Base-by-base conservation (phyloP, 805 yeast species). In the Maudiozyma saulgeensis region DNA sequence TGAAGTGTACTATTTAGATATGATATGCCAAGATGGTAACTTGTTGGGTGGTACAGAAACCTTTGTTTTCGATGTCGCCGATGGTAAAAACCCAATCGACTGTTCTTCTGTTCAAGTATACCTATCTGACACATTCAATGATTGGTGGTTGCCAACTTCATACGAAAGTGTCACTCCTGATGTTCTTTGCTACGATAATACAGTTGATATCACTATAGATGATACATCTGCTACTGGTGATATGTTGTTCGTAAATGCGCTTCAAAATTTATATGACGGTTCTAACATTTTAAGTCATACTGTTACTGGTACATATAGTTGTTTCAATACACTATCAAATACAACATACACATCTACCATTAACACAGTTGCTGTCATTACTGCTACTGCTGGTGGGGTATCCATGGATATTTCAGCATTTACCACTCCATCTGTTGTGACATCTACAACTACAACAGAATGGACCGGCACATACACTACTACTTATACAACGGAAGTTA, bases 1-100 rank as follows among this genome's bases (percentile, higher is more conserved):
- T 25, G 71, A 70, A 51, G 52, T 58, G 44, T 70, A 69, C 50
- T 61, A 61, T 28, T 45, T 68, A 25, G 64, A 64, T 40, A 67
- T 70, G 56, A 49, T 44, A 2, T 70, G 75, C 57, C 61, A 61
- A 12, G 43, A 52, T 25, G 68, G 68, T 25, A 56, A 58, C 44
- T 41, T 58, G 25, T 51, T 58, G 4, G 60, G 63, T 13, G 71
- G 71, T 44, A 23, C 49, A 4, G 55, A 64, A 43, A 41, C 51
- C 1, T 54, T 69, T 21, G 46, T 52, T 18, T 62, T 61, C 55
- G 65, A 71, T 42, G 59, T 56, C 44, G 51, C 64, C 46, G 69
- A 69, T 41, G 55, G 53, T n/a, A 62, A 62, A 9, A 60, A 56
- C 48, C 67, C 67, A 8, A 62, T 70, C 23, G 61, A 60, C 28